A percentile compares a stretch with the other conserved stretches of the same genome.
phyloP scores from a whole-genome alignment of 257 asterid genomes.

The Solanum chiquidenum region DNA sequence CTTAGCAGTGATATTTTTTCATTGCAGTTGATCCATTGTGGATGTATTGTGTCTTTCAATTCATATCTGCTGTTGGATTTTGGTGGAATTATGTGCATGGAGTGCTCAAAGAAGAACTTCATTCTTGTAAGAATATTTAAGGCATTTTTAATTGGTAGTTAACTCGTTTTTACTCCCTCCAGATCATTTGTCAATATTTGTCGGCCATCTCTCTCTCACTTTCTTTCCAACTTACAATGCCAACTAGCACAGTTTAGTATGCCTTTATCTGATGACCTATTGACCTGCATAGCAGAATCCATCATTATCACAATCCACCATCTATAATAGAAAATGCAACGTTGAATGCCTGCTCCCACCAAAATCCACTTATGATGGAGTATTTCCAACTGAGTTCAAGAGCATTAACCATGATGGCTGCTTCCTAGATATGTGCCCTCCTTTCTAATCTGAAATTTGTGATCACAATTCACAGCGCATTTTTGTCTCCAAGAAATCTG shows the following conservation, averaged over 20 bases:
- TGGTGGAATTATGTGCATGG: constrained; percentile 80
- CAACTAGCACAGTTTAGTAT: background rate
- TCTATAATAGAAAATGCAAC: background rate
- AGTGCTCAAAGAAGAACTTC: constrained; percentile 60
- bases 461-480: background rate
- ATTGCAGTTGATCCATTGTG: constrained; percentile 72
- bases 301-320: background rate
- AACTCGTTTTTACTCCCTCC: background rate
- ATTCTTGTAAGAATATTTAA: constrained; percentile 37
- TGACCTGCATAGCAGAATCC: background rate
- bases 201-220: background rate
- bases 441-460: background rate
- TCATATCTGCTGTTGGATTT: constrained; percentile 56
- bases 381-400: background rate
- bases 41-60: constrained; percentile 66
- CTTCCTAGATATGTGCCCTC: background rate
- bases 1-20: background rate
- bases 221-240: background rate
- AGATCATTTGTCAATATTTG: background rate
- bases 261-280: background rate
- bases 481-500: background rate
- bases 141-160: background rate
- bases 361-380: background rate
- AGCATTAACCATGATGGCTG: background rate
- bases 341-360: background rate